Evolutionary conservation across 169 alveolate genomes (phyloP).

Genomic region (Sarcocystis neurona): DNA sequence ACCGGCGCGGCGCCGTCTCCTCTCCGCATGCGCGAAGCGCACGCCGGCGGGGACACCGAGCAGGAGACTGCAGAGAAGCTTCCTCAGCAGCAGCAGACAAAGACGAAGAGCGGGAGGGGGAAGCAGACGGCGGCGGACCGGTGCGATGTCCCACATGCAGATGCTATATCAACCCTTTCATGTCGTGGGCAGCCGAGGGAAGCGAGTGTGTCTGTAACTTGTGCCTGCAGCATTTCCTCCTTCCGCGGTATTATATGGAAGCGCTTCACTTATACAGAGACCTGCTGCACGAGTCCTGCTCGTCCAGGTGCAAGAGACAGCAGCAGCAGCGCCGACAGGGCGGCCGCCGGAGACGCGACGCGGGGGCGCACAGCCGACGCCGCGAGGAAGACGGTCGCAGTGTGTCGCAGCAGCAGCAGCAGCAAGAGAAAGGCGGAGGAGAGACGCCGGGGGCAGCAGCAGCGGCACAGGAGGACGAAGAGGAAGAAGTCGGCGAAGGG

Average conservation of each 20-base stretch:
- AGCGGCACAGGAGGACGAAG: conserved; percentile 29
- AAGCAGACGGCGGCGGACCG: conserved; percentile 51
- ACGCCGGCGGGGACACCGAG: not conserved
- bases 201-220: conserved; percentile 72
- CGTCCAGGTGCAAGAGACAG: no score
- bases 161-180: conserved; percentile 72
- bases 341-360: no score
- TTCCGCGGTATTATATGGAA: conserved; percentile 56
- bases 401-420: conserved; percentile 33
- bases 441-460: not conserved
- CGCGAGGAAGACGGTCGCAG: no score
- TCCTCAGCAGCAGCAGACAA: no score
- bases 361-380: no score
- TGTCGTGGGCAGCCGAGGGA: conserved; percentile 69
- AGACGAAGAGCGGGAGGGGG: no score
- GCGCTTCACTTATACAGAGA: conserved; percentile 55
- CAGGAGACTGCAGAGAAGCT: not conserved
- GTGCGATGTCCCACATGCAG: conserved; percentile 71
- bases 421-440: not conserved
- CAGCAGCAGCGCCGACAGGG: no score
- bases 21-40: no score
- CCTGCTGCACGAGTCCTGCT: conserved; percentile 47
- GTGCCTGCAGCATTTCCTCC: conserved; percentile 69
- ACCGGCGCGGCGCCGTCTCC: no score
- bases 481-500: not conserved